These are phyloP conservation scores for Malus sylvestris DNA, from an alignment of 306 rosid genomes.

Conservation along the genomic window DNA sequence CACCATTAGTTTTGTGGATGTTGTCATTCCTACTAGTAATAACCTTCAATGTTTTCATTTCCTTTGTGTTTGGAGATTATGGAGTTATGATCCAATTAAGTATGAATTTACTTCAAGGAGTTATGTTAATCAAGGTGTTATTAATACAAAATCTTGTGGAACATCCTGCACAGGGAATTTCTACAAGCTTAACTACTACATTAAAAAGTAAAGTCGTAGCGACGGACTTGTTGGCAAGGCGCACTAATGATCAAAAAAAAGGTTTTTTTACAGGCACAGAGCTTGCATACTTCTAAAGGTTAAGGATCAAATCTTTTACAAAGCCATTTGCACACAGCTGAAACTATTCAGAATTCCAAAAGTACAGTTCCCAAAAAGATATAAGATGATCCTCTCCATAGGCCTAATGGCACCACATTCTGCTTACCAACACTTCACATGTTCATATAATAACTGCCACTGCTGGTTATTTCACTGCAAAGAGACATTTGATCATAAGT, in stretches of 20 bases:
- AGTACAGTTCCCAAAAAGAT: background rate
- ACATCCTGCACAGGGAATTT: too few species aligned
- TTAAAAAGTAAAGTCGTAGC: too few species aligned
- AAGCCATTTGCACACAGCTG: background rate
- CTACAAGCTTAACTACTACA: too few species aligned
- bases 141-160: too few species aligned
- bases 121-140: too few species aligned
- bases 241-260: background rate
- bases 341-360: background rate
- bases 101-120: too few species aligned
- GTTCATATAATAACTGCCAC: background rate
- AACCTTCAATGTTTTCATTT: too few species aligned
- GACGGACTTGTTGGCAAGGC: too few species aligned
- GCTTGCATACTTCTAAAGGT: background rate
- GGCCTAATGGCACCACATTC: background rate
- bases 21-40: too few species aligned
- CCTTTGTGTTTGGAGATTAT: too few species aligned
- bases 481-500: background rate
- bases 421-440: background rate
- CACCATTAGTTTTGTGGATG: too few species aligned
- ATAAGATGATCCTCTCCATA: background rate
- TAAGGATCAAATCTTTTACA: background rate
- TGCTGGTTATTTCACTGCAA: background rate
- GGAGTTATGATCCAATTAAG: too few species aligned
- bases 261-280: background rate